These are phyloP conservation scores for Mycena indigotica DNA, from an alignment of 768 basidiomycete species.

Conservation along the genomic window DNA sequence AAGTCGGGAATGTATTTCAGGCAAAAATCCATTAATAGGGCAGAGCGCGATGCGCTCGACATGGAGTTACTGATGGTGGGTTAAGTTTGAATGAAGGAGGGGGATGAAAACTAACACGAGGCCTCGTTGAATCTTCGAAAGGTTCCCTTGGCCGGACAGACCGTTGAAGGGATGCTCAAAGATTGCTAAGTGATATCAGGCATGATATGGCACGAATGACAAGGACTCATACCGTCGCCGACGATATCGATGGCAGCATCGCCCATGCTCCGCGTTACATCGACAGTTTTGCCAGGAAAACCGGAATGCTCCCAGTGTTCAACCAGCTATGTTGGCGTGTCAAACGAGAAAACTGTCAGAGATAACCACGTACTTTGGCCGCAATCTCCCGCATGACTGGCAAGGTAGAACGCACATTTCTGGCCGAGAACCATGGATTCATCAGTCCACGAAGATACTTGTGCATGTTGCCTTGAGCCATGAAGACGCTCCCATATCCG, in stretches of 20 bases:
- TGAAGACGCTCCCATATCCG: constrained; percentile 9
- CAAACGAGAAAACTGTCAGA: not conserved
- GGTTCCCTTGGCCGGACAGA: constrained; percentile 5
- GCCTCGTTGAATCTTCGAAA: constrained; percentile 1
- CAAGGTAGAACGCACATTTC: constrained; percentile 10
- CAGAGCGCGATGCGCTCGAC: not conserved
- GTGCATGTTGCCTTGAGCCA: not conserved
- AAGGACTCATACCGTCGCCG: constrained; percentile 6
- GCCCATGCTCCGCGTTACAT: constrained; percentile 7
- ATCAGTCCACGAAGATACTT: constrained; percentile 14
- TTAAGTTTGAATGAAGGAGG: not conserved
- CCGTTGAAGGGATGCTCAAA: constrained; percentile 15
- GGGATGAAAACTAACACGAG: constrained; percentile 9
- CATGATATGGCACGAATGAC: not conserved
- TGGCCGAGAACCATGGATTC: constrained; percentile 18
- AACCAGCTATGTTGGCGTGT: constrained; percentile 2
- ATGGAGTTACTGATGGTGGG: not conserved
- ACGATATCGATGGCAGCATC: constrained; percentile 11
- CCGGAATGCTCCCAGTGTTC: constrained; percentile 4
- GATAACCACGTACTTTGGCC: constrained; percentile 4
- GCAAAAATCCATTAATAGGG: not conserved
- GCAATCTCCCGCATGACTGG: constrained; percentile 11
- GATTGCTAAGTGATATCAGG: constrained; percentile 2
- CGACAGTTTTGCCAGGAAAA: constrained; percentile 3
- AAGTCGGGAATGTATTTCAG: constrained; percentile 3